phyloP scores from a whole-genome alignment of 176 grass and related monocot species.

The Chloris gayana region DNA sequence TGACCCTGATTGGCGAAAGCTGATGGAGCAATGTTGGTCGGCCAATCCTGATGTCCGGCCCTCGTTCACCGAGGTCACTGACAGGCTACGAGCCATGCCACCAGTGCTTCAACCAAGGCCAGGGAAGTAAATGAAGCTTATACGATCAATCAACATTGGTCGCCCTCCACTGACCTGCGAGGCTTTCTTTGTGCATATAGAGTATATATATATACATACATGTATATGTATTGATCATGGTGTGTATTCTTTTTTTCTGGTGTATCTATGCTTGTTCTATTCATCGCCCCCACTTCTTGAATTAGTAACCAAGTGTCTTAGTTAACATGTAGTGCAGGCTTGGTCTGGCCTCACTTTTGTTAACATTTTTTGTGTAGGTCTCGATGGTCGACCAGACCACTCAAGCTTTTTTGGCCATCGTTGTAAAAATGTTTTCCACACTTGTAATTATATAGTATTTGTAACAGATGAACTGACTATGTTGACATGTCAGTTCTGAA shows the following conservation, averaged over 20 bases:
- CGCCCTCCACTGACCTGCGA: constrained; percentile 7
- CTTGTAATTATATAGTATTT: constrained; percentile 39
- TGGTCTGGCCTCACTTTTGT: constrained; percentile 17
- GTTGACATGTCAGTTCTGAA: constrained; percentile 21
- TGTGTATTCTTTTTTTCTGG: constrained; percentile 43
- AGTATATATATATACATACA: constrained; percentile 45
- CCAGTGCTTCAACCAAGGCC: constrained; percentile 50
- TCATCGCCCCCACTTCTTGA: constrained; percentile 18
- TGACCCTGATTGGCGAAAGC: constrained; percentile 69
- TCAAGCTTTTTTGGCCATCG: constrained; percentile 11
- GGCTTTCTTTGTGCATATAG: constrained; percentile 43
- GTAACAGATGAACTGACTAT: constrained; percentile 21
- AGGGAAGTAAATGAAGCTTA: constrained; percentile 27
- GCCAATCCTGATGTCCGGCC: constrained; percentile 61
- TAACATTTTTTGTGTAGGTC: constrained; percentile 26
- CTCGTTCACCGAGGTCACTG: constrained; percentile 78
- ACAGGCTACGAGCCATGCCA: constrained; percentile 77
- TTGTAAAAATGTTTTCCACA: constrained; percentile 32
- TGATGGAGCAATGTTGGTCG: constrained; percentile 93
- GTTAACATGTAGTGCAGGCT: constrained; percentile 29
- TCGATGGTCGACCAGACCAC: constrained; percentile 29
- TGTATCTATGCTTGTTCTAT: constrained; percentile 14
- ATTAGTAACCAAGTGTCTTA: constrained; percentile 33
- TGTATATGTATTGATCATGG: constrained; percentile 38
- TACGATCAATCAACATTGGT: constrained; percentile 4